These are phyloP conservation scores for Calonectria montana DNA, from an alignment of 2,329 filamentous ascomycete species.

Conservation along the genomic window DNA sequence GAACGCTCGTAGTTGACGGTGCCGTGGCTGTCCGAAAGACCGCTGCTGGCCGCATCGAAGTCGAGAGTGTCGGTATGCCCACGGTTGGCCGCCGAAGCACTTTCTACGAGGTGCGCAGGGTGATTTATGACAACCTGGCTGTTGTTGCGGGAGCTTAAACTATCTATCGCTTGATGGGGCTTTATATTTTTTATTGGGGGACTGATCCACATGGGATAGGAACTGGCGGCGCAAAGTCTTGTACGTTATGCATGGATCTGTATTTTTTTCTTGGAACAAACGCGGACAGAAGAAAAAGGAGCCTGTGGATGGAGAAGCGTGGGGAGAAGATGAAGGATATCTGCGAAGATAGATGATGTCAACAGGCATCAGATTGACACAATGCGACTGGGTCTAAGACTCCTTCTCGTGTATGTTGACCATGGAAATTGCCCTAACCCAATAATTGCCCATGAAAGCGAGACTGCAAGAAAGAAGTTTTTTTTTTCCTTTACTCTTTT, in stretches of 20 bases:
- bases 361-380: neutral
- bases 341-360: neutral
- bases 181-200: neutral
- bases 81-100: conserved; percentile 63
- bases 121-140: conserved; percentile 93
- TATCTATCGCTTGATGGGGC: neutral
- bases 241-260: conserved; percentile 18
- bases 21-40: conserved; percentile 90
- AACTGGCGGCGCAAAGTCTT: conserved; percentile 18
- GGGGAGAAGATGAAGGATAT: neutral
- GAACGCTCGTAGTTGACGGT: conserved; percentile 89
- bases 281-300: conserved; percentile 12
- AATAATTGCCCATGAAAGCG: too few relatives aligned
- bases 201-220: neutral
- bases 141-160: conserved; percentile 80
- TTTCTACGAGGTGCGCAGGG: conserved; percentile 88
- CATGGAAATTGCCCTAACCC: neutral
- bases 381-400: neutral
- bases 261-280: conserved; percentile 6
- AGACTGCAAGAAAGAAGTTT: too few relatives aligned
- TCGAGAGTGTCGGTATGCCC: conserved; percentile 76
- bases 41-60: conserved; percentile 85
- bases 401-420: neutral
- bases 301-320: conserved; percentile 12
- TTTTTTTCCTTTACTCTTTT: too few relatives aligned